Base-by-base conservation (phyloP, 1,139 yeast genomes). In the Candida tropicalis region DNA sequence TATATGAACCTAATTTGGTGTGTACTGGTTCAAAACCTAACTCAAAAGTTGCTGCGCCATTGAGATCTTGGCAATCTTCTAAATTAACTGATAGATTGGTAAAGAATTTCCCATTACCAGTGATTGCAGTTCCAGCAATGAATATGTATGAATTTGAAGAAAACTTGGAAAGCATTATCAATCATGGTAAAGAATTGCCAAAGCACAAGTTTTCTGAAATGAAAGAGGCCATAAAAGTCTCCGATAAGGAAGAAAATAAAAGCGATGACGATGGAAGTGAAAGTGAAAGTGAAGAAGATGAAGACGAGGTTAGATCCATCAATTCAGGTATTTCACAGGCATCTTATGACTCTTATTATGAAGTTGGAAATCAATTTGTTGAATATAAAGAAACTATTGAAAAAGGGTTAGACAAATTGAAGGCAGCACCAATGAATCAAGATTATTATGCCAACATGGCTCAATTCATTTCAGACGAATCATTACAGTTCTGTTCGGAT, bases 1-100 rank as follows among this genome's bases (percentile, higher is more conserved):
- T 84, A 24, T 82, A 85, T 56, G 77, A 74, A 44, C 93, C 95
- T 11, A 79, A 80, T 42, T 57, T 83, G 47, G 75, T 84, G n/a
- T 72, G 79, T n/a, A 72, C 80, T 1, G 81, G 87, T 7, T 70
- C 86, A 1, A 81, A 82, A 53, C 81, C 81, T 23, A 70, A 65
- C 46, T 17, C 47, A 15, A 58, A 60, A 41, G 73, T 73, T 31
- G 65, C 77, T 33, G 77, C 81, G 71, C 85, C 84, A 11, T 64
- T 81, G 16, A 70, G 77, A 41, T 75, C 84, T 8, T 82, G 88
- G 87, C 67, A 67, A 25, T 79, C 87, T 2, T 77, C 81, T 12
- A 73, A 80, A 49, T 59, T 86, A 38, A 77, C 83, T 23, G 91
- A 85, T 57, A 65, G 84, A 41, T 64, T 85, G 41, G 84, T 83